Percentiles rank a stretch among this genome's conserved stretches.
phyloP scores from a whole-genome alignment of 768 basidiomycete species.

The Lactifluus subvellereus region DNA sequence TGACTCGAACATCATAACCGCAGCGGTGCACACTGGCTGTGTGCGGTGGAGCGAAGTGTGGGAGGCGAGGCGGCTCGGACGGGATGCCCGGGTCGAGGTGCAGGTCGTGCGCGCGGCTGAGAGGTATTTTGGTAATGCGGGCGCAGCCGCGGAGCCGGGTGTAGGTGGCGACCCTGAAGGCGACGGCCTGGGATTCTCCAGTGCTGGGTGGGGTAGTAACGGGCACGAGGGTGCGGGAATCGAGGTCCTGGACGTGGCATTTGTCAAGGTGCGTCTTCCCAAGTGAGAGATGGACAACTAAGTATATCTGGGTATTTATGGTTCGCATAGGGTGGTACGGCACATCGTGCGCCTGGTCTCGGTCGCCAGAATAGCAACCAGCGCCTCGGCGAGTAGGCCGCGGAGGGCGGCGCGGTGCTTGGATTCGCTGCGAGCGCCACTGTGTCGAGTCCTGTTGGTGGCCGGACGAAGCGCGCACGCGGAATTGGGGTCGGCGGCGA shows the following conservation, averaged over 20 bases:
- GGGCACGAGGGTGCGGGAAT: no score
- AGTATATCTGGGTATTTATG: no score
- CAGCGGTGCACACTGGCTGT: conserved; percentile 60
- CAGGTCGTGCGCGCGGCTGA: conserved; percentile 39
- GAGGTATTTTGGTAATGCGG: conserved; percentile 43
- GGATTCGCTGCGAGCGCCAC: conserved; percentile 25
- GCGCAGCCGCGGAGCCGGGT: conserved; percentile 22
- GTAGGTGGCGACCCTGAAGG: no score
- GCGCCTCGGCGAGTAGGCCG: conserved; percentile 59
- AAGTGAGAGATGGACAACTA: no score
- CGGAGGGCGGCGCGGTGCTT: conserved; percentile 48
- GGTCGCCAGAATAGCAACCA: conserved; percentile 37
- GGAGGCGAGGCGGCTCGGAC: conserved; percentile 31
- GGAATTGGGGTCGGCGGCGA: conserved; percentile 7
- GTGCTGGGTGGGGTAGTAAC: conserved; percentile 25
- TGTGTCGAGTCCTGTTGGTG: conserved; percentile 10
- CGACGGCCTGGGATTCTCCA: conserved; percentile 24
- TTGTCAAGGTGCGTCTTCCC: no score
- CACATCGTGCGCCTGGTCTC: conserved; percentile 41
- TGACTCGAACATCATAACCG: conserved; percentile 66
- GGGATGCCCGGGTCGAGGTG: conserved; percentile 40
- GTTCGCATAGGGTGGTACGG: conserved; percentile 42
- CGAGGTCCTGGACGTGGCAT: no score
- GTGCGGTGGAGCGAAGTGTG: conserved; percentile 39
- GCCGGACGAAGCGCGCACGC: conserved; percentile 16